Percentiles rank a stretch among this genome's conserved stretches.
phyloP scores from a whole-genome alignment of 108 stramenopile genomes.

The Craspedostauros australis region DNA sequence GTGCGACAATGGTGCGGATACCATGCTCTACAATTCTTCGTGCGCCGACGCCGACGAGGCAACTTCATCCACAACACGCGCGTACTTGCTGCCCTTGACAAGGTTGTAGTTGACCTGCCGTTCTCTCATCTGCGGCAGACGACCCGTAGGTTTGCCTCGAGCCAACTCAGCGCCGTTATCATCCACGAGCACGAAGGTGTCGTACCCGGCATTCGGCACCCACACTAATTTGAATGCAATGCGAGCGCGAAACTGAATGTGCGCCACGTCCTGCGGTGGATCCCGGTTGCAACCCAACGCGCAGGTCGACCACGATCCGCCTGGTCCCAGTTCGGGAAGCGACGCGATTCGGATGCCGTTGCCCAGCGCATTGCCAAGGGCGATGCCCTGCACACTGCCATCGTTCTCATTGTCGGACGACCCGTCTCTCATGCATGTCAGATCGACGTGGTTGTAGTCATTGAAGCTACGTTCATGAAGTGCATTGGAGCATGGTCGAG shows the following conservation, averaged over 20 bases:
- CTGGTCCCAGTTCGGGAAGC: constrained; percentile 78
- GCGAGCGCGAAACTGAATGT: constrained; percentile 79
- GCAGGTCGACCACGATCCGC: constrained; percentile 85
- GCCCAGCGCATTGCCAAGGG: constrained; percentile 72
- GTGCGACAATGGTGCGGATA: no score
- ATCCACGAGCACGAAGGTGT: constrained; percentile 84
- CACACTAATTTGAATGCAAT: constrained; percentile 90
- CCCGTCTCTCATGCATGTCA: constrained; percentile 79
- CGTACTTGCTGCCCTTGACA: constrained; percentile 77
- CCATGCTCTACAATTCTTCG: no score
- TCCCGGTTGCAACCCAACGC: constrained; percentile 69
- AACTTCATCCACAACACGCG: constrained; percentile 51
- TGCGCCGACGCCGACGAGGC: constrained; percentile 31
- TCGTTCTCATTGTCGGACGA: constrained; percentile 72
- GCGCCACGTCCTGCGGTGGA: constrained; percentile 88
- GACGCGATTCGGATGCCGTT: constrained; percentile 78
- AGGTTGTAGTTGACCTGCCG: constrained; percentile 76
- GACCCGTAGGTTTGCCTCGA: constrained; percentile 30
- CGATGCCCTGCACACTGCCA: constrained; percentile 70
- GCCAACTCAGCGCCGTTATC: constrained; percentile 56
- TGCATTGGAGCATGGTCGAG: no score
- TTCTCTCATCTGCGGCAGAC: constrained; percentile 59
- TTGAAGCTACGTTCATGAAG: no score
- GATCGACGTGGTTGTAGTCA: constrained; percentile 89
- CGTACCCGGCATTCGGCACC: constrained; percentile 75